Percentiles rank a stretch among this genome's conserved stretches.
Evolutionary conservation across 805 yeast species (phyloP).

Genomic region (Barnettozyma wickerhamii): DNA sequence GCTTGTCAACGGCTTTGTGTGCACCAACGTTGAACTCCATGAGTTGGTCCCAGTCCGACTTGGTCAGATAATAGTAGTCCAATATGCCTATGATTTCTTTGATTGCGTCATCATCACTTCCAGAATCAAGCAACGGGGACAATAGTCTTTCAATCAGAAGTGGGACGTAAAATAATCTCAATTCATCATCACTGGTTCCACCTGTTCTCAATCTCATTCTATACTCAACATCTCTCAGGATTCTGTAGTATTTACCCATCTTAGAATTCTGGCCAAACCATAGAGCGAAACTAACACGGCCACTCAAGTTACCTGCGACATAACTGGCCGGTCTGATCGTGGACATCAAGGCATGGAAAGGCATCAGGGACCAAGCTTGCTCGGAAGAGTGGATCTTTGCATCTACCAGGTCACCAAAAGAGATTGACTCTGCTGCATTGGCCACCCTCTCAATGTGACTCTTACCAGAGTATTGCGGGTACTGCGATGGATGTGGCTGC

Average conservation of each 20-base stretch:
- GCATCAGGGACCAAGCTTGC: slow-evolving; percentile 92
- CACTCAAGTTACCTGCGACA: slow-evolving; percentile 66
- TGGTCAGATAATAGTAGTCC: slow-evolving; percentile 84
- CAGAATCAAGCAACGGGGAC: slow-evolving; percentile 44
- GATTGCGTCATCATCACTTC: slow-evolving; percentile 58
- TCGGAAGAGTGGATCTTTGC: slow-evolving; percentile 81
- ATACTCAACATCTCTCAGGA: slow-evolving; percentile 83
- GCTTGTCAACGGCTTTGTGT: slow-evolving; percentile 36
- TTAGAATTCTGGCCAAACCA: slow-evolving; percentile 93
- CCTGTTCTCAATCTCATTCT: slow-evolving; percentile 80
- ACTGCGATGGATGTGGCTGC: slow-evolving; percentile 44
- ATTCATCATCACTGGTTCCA: slow-evolving; percentile 69
- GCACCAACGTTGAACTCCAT: slow-evolving; percentile 81
- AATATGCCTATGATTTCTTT: slow-evolving; percentile 59
- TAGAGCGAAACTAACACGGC: slow-evolving; percentile 72
- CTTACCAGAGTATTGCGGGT: slow-evolving; percentile 9
- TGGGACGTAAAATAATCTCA: slow-evolving; percentile 75
- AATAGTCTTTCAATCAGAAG: slow-evolving; percentile 52
- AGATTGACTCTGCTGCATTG: slow-evolving; percentile 80
- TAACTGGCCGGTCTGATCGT: slow-evolving; percentile 74
- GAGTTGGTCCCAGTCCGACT: slow-evolving; percentile 88
- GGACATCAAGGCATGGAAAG: slow-evolving; percentile 84
- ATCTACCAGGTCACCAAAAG: slow-evolving; percentile 81
- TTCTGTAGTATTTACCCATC: slow-evolving; percentile 67
- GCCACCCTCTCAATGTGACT: slow-evolving; percentile 62